phyloP scores from a whole-genome alignment of 208 protist species.

The Acanthamoeba divionensis region DNA sequence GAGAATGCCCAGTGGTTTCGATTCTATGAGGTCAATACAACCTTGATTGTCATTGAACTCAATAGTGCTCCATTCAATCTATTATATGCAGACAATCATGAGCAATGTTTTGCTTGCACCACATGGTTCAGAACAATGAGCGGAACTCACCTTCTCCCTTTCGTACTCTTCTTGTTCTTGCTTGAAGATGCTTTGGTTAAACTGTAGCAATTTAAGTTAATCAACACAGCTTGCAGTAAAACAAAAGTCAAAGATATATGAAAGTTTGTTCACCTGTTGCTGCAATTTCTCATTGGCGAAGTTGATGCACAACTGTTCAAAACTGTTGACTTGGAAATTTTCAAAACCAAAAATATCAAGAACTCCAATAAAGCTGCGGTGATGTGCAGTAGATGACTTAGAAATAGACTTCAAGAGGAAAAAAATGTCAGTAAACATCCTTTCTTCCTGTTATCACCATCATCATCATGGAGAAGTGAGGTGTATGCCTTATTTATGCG shows the following conservation, averaged over 20 bases:
- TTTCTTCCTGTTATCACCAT: no score
- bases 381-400: neutral
- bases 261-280: slow-evolving; percentile 78
- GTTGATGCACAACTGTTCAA: slow-evolving; percentile 95
- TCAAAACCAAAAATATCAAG: slow-evolving; percentile 95
- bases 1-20: slow-evolving; percentile 75
- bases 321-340: slow-evolving; percentile 91
- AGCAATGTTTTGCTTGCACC: no score
- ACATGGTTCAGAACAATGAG: neutral
- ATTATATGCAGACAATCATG: no score
- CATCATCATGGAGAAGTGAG: neutral
- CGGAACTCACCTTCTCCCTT: neutral
- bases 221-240: neutral
- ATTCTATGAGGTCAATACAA: slow-evolving; percentile 82
- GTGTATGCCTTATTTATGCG: slow-evolving; percentile 26
- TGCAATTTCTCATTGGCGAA: slow-evolving; percentile 93
- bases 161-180: slow-evolving; percentile 92
- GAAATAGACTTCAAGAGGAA: no score
- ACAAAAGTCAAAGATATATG: slow-evolving; percentile 94
- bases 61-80: slow-evolving; percentile 92
- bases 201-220: slow-evolving; percentile 46
- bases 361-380: slow-evolving; percentile 45
- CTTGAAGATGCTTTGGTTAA: slow-evolving; percentile 88
- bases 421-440: no score
- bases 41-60: slow-evolving; percentile 94